Conservation (phyloP, 2,329 filamentous ascomycete species). For the Arthrobotrys musiformis region DNA sequence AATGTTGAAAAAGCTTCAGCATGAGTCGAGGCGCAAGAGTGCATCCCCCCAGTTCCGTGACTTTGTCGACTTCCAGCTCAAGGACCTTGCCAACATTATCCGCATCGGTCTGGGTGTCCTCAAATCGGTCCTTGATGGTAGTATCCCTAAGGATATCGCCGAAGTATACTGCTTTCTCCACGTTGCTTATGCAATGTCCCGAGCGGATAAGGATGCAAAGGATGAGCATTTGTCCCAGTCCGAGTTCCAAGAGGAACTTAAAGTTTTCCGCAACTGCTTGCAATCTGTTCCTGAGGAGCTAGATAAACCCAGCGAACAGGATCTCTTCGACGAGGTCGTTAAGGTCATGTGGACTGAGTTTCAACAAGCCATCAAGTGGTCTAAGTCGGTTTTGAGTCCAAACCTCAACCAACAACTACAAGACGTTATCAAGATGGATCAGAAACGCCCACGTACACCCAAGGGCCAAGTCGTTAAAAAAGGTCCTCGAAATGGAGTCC, state of each 20-base stretch:
- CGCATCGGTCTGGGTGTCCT: background rate
- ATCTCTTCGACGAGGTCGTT: slow-evolving; percentile 35
- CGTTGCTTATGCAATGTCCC: slow-evolving; percentile 39
- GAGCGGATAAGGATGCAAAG: background rate
- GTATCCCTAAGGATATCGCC: background rate
- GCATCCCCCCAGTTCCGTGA: slow-evolving; percentile 10
- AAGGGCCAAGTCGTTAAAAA: too few relatives aligned
- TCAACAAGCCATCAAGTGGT: slow-evolving; percentile 15
- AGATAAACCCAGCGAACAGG: background rate
- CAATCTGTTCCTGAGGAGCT: background rate
- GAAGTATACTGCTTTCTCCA: slow-evolving; percentile 40
- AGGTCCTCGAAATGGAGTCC: too few relatives aligned
- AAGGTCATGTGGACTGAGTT: slow-evolving; percentile 32
- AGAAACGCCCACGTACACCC: too few relatives aligned
- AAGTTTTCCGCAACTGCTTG: slow-evolving; percentile 14
- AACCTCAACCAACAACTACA: background rate
- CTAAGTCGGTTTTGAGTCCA: background rate
- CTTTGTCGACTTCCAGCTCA: slow-evolving; percentile 3
- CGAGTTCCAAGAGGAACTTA: slow-evolving; percentile 15
- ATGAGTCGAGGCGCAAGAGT: background rate
- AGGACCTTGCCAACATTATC: background rate
- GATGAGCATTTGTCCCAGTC: background rate
- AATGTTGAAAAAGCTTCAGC: slow-evolving; percentile 28
- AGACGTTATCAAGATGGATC: too few relatives aligned
- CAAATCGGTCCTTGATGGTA: slow-evolving; percentile 2